Base-by-base conservation (phyloP, 179 eudicot species). In the Nepenthes alata region DNA sequence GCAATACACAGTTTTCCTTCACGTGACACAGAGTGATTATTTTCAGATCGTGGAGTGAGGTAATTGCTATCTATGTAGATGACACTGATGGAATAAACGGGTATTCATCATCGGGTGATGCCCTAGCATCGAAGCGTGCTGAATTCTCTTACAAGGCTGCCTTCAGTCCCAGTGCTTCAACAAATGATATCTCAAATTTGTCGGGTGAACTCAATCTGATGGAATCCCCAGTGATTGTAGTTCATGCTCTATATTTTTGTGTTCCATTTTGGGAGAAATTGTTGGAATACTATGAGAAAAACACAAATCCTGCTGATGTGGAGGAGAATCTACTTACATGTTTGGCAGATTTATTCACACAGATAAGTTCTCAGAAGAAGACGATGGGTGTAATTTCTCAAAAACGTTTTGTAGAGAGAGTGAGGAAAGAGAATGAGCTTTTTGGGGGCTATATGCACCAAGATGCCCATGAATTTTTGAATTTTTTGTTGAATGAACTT, bases 401-500 rank as follows among this genome's bases (percentile, higher is more conserved):
- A 60, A 91, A 88, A 70, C 97, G 96, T 70, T 91, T 91, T 81
- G 97, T 88, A 50, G 95, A 88, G 59, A 81, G 96, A 74, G 70
- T 91, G 70, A 84, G 81, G 78, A 91, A 84, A 71, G 84, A 88
- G 55, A 88, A 91, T 72, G 97, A 91, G 73, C 80, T 83, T 63
- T 91, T 85, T 62, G 82, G 95, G 38, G 81, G 95, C 47, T 88
- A 88, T 63, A 89, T 86, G 96, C 96, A 88, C 69, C 74, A 89
- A 95, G 98, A 93, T 83, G 98, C 96, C 59, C 98, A 93, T 70
- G 98, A 93, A 71, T 93, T 93, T 69, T 64, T 93, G 80, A 93
- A 93, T 83, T 93, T 81, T 67, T 73, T 93, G 78, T 75, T 89
- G 63, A 93, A 93, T 77, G 89, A 89, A 65, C 96, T 93, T 14